A percentile compares a stretch with the other conserved stretches of the same genome.
Evolutionary conservation across 441 rosid species (phyloP).

Genomic region (Populus trichocarpa): DNA sequence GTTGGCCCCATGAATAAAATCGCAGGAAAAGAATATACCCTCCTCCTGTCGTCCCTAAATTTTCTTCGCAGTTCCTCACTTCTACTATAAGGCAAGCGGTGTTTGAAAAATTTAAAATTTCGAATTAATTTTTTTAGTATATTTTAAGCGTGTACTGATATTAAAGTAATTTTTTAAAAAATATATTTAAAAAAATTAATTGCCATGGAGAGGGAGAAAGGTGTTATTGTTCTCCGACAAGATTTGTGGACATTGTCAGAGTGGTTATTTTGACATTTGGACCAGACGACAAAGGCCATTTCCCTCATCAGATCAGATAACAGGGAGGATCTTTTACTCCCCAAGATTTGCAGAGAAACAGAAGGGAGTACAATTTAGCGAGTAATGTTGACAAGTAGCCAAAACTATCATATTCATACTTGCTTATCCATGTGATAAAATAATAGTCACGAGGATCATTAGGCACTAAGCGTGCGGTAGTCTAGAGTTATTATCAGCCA

Average conservation of each 20-base stretch:
- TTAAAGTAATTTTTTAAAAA: too few relatives aligned
- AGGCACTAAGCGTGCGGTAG: background rate
- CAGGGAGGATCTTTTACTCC: too few relatives aligned
- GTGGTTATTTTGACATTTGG: too few relatives aligned
- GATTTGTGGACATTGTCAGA: background rate
- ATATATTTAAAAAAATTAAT: too few relatives aligned
- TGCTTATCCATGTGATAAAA: background rate
- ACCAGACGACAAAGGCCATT: too few relatives aligned
- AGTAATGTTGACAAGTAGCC: background rate
- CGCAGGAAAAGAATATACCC: background rate
- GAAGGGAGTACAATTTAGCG: too few relatives aligned
- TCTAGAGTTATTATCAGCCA: background rate
- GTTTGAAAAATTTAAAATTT: too few relatives aligned
- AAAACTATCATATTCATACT: background rate
- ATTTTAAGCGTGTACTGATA: too few relatives aligned
- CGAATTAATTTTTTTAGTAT: too few relatives aligned
- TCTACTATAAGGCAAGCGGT: too few relatives aligned
- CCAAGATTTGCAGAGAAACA: too few relatives aligned
- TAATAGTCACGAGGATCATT: background rate
- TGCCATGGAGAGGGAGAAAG: background rate
- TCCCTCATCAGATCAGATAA: too few relatives aligned
- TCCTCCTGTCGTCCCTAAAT: background rate
- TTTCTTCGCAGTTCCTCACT: background rate
- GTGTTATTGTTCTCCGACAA: background rate
- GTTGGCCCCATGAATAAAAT: slow-evolving; percentile 19